Base-by-base conservation (phyloP, 2,329 filamentous ascomycete species). In the Nannizziopsis barbatae region DNA sequence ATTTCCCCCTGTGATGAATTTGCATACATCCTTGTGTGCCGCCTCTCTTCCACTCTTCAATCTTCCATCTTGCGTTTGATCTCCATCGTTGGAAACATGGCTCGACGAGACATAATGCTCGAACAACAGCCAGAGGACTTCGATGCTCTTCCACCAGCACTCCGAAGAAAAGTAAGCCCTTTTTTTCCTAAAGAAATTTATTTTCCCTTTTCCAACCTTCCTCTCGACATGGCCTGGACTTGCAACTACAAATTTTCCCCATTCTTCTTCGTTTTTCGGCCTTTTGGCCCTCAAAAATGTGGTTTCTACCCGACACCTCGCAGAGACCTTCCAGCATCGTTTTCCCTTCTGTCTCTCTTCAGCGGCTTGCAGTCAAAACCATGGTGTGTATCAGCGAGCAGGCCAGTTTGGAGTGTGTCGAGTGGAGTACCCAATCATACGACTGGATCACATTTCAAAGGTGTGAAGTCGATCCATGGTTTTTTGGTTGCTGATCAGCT, bases 81-180 rank as follows among this genome's bases (percentile, higher is more conserved):
- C 14, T 37, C 35, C 14, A 15, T 12, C 35, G 10, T 37, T 17
- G 17, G 37, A 40, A 40, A 20, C 43, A 45, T 45, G 43, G 36
- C 18, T 33, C 45, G 36, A 47, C n/a, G 15, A 8, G 27, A 41
- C 8, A 20, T 45, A 1, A 45, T 47, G 30, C 12, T 35, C 9
- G 46, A 48, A 15, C 41, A 49, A 32, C 46, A 47, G 2, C 46
- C 46, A 37, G 60, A 64, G 37, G 68, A 71, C 44, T 76, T 76
- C 51, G 72, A 76, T 54, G 69, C 71, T 36, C 64, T 79, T 9
- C 76, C 76, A 15, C 72, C 72, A 18, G 74, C 74, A 12, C 69
- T 79, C 46, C 69, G 74, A 57, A 69, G 75, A 62, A 79, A 79
- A 67, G 76, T 79, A 65, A 69, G 75, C 67, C 33, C 33, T 43